Base-by-base conservation (phyloP, 2,329 filamentous ascomycete genomes). In the Ceratocystis lukuohia region DNA sequence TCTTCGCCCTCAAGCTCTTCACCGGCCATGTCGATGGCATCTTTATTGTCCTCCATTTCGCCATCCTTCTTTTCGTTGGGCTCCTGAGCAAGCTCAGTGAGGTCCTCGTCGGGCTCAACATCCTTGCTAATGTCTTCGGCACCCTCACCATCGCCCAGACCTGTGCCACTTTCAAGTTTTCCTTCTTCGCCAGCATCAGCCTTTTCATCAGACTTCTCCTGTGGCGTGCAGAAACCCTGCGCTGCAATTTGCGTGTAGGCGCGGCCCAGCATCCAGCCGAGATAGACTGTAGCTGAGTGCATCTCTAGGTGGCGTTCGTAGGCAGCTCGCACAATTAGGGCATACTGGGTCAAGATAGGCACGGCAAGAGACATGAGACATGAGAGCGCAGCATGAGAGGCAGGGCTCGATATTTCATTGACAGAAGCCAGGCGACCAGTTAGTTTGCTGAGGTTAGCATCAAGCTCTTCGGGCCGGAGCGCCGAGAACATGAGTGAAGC, bases 81-180 rank as follows among this genome's bases (percentile, higher is more conserved):
- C 72, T 96, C 88, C 74, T 96, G 90, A 0, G 94, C 93, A 57
- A 99, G 80, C 70, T 99, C 94, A 0, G 89, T 86, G 3, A 99
- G 78, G 73, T 99, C 92, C 74, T 99, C 94, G 68, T 99, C 93
- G 17, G 93, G 88, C 69, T 89, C 85, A 61, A 99, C 88, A 72
- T 99, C 94, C 74, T 99, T 97, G 76, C 92, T 97, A 70, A 99
- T 97, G 75, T 99, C 93, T 73, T 99, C 92, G 3, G 88, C 92
- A n/a, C 93, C 56, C 75, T 96, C 89, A 10, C 94, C 95, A 59
- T 96, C 94, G 22, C 94, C 95, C 28, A 99, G 84, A 44, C 94
- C 95, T 10, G 92, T 97, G 17, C 95, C 95, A 46, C 85, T 86
- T 75, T 99, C 93, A 37, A 96, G 80, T 71, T 96, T 88, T 12